Evolutionary conservation across 2,329 filamentous ascomycete species (phyloP).

Genomic region (Xylariomycetidae sp.): DNA sequence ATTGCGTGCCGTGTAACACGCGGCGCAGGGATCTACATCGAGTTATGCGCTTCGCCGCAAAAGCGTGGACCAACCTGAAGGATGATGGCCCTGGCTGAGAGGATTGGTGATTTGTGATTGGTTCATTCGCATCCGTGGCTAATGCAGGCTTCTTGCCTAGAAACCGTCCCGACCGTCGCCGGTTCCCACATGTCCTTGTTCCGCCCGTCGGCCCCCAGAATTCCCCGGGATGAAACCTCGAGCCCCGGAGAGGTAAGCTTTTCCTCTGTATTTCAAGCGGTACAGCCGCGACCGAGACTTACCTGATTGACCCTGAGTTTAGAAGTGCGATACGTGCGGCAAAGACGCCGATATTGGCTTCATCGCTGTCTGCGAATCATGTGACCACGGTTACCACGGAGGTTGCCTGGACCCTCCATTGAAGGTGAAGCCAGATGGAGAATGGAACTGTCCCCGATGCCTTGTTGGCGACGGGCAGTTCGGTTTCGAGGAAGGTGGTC

Average conservation of each 20-base stretch:
- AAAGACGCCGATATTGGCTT: slow-evolving; percentile 66
- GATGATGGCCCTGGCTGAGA: slow-evolving; percentile 5
- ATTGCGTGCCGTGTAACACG: background rate
- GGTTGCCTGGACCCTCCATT: slow-evolving; percentile 84
- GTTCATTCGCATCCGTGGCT: slow-evolving; percentile 22
- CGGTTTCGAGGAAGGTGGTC: slow-evolving; percentile 91
- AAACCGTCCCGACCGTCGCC: slow-evolving; percentile 74
- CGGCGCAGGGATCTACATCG: background rate
- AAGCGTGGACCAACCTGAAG: slow-evolving; percentile 9
- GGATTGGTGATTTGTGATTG: slow-evolving; percentile 21
- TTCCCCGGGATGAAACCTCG: slow-evolving; percentile 48
- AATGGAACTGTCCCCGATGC: slow-evolving; percentile 95
- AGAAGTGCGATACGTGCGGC: slow-evolving; percentile 83
- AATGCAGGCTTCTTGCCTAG: slow-evolving; percentile 33
- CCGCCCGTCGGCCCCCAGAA: slow-evolving; percentile 68
- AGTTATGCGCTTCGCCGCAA: slow-evolving; percentile 14
- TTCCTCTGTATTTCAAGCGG: background rate
- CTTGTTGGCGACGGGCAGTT: slow-evolving; percentile 95
- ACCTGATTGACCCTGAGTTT: slow-evolving; percentile 16
- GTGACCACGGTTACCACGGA: slow-evolving; percentile 82
- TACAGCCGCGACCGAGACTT: background rate
- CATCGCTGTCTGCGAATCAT: slow-evolving; percentile 82
- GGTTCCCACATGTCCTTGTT: slow-evolving; percentile 96
- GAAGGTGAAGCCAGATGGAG: slow-evolving; percentile 68
- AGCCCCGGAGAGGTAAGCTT: slow-evolving; percentile 36